These are phyloP conservation scores for Malassezia psittaci DNA, from an alignment of 1,284 basidiomycete species.

Conservation along the genomic window DNA sequence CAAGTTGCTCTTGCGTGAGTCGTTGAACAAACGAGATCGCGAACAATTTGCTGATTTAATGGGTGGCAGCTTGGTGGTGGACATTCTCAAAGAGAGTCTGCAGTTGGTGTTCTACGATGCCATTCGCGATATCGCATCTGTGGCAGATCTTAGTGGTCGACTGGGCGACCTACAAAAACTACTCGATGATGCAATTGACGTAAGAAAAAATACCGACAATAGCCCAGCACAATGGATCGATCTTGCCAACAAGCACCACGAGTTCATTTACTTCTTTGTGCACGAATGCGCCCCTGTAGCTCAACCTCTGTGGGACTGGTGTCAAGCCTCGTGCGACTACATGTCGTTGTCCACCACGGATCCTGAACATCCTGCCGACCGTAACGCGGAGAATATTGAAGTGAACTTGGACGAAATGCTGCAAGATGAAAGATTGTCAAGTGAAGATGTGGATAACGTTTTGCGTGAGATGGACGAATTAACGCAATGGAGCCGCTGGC, in stretches of 20 bases:
- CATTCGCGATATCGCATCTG: slow-evolving; percentile 27
- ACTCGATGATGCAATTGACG: slow-evolving; percentile 38
- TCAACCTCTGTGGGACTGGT: slow-evolving; percentile 36
- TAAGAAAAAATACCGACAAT: slow-evolving; percentile 27
- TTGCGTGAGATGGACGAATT: slow-evolving; percentile 32
- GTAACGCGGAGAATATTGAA: slow-evolving; percentile 35
- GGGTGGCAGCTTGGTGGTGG: slow-evolving; percentile 30
- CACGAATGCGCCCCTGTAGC: slow-evolving; percentile 40
- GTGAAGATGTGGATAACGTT: slow-evolving; percentile 33
- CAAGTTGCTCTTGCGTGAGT: slow-evolving; percentile 39
- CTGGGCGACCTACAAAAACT: slow-evolving; percentile 42
- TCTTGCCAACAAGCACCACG: slow-evolving; percentile 37
- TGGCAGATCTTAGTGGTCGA: slow-evolving; percentile 31
- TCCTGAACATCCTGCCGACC: slow-evolving; percentile 36
- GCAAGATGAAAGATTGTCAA: slow-evolving; percentile 34
- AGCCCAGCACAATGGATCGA: slow-evolving; percentile 38
- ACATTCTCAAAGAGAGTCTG: slow-evolving; percentile 41
- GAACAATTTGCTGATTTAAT: slow-evolving; percentile 36
- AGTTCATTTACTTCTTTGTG: slow-evolving; percentile 38
- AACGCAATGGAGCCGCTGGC: slow-evolving; percentile 32
- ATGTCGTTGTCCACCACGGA: slow-evolving; percentile 44
- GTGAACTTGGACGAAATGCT: slow-evolving; percentile 44
- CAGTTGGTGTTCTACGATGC: slow-evolving; percentile 37
- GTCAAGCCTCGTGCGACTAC: slow-evolving; percentile 36
- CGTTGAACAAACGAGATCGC: slow-evolving; percentile 38